Conservation (phyloP, 2,329 filamentous ascomycete species). For the Ceratocystis ficicola region DNA sequence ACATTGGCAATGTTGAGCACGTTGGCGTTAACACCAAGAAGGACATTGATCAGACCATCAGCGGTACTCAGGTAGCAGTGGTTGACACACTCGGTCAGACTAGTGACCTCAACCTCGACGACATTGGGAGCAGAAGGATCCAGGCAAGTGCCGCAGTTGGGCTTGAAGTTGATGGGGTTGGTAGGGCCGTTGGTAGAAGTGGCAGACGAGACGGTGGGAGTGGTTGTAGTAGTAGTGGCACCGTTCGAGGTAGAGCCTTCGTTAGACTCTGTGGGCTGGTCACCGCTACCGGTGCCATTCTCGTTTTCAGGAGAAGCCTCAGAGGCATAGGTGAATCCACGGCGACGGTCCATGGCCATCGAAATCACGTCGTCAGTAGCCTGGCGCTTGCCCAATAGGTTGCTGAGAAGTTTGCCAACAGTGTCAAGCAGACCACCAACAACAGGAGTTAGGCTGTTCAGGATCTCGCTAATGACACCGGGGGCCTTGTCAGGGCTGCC, state of each 20-base stretch:
- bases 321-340: neutral
- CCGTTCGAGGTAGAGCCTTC: neutral
- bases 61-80: conserved; percentile 19
- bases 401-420: conserved; percentile 12
- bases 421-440: conserved; percentile 10
- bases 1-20: conserved; percentile 25
- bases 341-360: conserved; percentile 12
- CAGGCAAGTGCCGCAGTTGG: conserved; percentile 30
- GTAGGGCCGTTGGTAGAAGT: conserved; percentile 36
- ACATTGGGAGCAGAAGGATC: conserved; percentile 8
- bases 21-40: conserved; percentile 21
- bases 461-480: neutral
- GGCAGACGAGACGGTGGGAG: neutral
- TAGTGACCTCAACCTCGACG: conserved; percentile 12
- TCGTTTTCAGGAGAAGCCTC: neutral
- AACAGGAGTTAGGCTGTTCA: conserved; percentile 12
- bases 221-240: neutral
- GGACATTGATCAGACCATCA: conserved; percentile 17
- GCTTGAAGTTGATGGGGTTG: conserved; percentile 46
- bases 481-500: conserved; percentile 11
- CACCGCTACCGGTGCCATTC: neutral
- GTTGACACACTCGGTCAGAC: conserved; percentile 20
- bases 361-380: conserved; percentile 7
- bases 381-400: conserved; percentile 19
- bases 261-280: neutral